These are phyloP conservation scores for Pseudozyma sp. DNA, from an alignment of 1,284 basidiomycete genomes.

Conservation along the genomic window DNA sequence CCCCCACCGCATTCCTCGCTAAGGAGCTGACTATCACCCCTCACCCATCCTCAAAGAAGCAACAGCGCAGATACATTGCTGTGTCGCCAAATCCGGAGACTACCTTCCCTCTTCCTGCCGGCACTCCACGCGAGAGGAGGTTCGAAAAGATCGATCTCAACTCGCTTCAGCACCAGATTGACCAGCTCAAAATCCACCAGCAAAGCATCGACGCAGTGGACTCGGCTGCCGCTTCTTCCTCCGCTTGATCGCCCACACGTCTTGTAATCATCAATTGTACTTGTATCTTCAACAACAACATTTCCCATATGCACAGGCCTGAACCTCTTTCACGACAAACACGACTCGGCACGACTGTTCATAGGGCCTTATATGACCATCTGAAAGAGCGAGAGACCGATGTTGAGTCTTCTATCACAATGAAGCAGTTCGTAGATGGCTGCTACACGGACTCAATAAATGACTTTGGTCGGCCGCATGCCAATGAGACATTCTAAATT, in stretches of 20 bases:
- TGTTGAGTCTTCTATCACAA: too few species aligned
- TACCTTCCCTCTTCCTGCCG: conserved; percentile 44
- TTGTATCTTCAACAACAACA: conserved; percentile 24
- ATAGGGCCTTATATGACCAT: too few species aligned
- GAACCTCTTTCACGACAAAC: too few species aligned
- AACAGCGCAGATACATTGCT: conserved; percentile 62
- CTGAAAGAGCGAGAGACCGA: too few species aligned
- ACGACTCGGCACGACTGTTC: too few species aligned
- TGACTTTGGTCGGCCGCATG: too few species aligned
- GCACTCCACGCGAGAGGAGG: conserved; percentile 50
- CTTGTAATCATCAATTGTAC: conserved; percentile 20
- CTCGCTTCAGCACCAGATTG: conserved; percentile 50
- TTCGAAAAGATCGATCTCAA: conserved; percentile 64
- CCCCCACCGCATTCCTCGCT: conserved; percentile 37
- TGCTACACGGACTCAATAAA: too few species aligned
- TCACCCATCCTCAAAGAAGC: conserved; percentile 61
- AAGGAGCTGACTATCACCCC: conserved; percentile 36
- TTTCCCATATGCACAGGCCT: too few species aligned
- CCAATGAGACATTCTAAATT: not conserved
- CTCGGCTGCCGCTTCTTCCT: conserved; percentile 10
- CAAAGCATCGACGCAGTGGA: conserved; percentile 14
- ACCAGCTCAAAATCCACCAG: conserved; percentile 48
- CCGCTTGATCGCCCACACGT: conserved; percentile 10
- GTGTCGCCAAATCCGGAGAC: conserved; percentile 54
- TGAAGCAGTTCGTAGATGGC: too few species aligned